Evolutionary conservation across 768 basidiomycete genomes (phyloP).

Genomic region (Leccinum ochraceum): DNA sequence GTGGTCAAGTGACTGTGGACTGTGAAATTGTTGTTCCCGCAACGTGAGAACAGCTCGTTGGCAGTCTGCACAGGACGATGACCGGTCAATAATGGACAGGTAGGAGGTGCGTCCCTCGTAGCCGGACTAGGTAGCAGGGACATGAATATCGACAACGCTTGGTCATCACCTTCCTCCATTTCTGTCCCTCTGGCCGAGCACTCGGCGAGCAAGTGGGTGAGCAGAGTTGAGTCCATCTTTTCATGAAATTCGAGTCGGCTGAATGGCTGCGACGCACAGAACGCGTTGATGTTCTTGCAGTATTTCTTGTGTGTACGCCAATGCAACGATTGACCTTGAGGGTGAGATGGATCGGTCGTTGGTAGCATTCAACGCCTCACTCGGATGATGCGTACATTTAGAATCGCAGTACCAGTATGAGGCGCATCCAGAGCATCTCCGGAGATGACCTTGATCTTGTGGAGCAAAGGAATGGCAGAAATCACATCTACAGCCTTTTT

Average conservation of each 20-base stretch:
- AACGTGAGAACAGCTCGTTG: constrained; percentile 52
- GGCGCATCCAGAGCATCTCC: constrained; percentile 64
- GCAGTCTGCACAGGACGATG: constrained; percentile 24
- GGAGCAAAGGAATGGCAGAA: constrained; percentile 47
- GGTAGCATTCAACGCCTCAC: constrained; percentile 6
- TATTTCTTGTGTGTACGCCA: constrained; percentile 70
- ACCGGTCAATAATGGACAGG: constrained; percentile 35
- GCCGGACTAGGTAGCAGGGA: constrained; percentile 48
- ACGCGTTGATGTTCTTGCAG: constrained; percentile 60
- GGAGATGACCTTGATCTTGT: constrained; percentile 37
- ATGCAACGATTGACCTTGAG: constrained; percentile 63
- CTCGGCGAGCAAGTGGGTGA: constrained; percentile 61
- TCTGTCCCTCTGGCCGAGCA: constrained; percentile 16
- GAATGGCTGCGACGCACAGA: constrained; percentile 45
- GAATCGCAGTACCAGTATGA: constrained; percentile 74
- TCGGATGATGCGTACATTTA: constrained; percentile 48
- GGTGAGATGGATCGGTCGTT: constrained; percentile 10
- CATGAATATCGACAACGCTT: constrained; percentile 38
- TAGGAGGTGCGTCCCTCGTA: constrained; percentile 27
- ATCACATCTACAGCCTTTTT: constrained; percentile 72
- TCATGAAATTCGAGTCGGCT: constrained; percentile 53
- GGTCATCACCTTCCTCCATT: constrained; percentile 17
- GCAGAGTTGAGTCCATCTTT: constrained; percentile 59
- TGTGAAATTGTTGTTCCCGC: constrained; percentile 81
- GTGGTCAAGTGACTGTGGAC: constrained; percentile 72